Evolutionary conservation across 352 stramenopile species (phyloP).

Genomic region (Pythium coloratum): DNA sequence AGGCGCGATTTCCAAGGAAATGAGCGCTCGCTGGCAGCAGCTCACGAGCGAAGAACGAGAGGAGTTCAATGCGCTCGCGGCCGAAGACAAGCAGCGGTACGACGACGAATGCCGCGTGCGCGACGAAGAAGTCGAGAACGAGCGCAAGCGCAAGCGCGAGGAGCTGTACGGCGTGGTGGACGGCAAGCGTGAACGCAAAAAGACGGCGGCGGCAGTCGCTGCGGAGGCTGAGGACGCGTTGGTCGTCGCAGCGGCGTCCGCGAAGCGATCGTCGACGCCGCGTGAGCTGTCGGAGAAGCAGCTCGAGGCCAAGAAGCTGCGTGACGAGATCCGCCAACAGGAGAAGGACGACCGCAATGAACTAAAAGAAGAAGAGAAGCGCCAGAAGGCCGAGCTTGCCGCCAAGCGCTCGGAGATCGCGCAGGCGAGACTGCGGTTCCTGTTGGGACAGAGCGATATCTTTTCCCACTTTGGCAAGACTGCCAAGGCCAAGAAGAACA

Average conservation of each 20-base stretch:
- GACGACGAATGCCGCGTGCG: slow-evolving; percentile 74
- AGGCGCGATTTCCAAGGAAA: slow-evolving; percentile 66
- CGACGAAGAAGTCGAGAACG: slow-evolving; percentile 69
- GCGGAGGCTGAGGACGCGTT: slow-evolving; percentile 30
- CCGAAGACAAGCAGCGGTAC: slow-evolving; percentile 61
- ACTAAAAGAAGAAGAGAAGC: slow-evolving; percentile 69
- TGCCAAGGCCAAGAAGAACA: slow-evolving; percentile 35
- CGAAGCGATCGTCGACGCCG: slow-evolving; percentile 39
- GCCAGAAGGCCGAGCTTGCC: slow-evolving; percentile 78
- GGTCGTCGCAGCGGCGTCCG: slow-evolving; percentile 16
- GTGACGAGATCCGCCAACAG: slow-evolving; percentile 77
- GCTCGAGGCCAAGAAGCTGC: slow-evolving; percentile 59
- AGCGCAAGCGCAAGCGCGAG: slow-evolving; percentile 73
- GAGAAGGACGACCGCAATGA: slow-evolving; percentile 68
- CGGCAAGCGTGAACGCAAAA: slow-evolving; percentile 84
- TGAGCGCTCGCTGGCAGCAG: slow-evolving; percentile 76
- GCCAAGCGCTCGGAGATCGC: slow-evolving; percentile 81
- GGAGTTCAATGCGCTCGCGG: slow-evolving; percentile 68
- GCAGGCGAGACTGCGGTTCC: slow-evolving; percentile 89
- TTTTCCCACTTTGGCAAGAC: slow-evolving; percentile 97
- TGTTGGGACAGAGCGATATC: slow-evolving; percentile 96
- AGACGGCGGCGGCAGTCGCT: slow-evolving; percentile 26
- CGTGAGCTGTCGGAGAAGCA: slow-evolving; percentile 70
- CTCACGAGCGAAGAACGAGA: slow-evolving; percentile 61
- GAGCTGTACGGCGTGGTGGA: slow-evolving; percentile 69